phyloP scores from a whole-genome alignment of 441 rosid species.

The Euphorbia celastroides region DNA sequence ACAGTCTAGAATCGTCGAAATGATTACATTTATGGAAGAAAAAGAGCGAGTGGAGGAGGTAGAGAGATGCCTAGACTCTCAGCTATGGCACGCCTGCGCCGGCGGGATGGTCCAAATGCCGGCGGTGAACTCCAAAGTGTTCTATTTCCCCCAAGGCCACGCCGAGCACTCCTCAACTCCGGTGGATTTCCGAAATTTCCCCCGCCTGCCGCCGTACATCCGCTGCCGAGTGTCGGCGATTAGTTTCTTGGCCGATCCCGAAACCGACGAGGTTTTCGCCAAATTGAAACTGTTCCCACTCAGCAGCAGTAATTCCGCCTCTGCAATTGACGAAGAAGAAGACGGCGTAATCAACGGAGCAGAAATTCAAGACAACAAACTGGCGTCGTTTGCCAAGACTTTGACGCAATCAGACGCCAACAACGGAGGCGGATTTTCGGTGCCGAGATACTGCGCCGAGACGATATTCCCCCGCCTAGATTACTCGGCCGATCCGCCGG shows the following conservation, averaged over 20 bases:
- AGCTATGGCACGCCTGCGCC: slow-evolving; percentile 97
- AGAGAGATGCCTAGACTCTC: slow-evolving; percentile 76
- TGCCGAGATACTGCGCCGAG: slow-evolving; percentile 95
- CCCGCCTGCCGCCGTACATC: slow-evolving; percentile 42
- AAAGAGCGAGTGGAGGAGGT: slow-evolving; percentile 38
- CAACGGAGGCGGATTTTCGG: slow-evolving; percentile 98
- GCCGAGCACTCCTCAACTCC: slow-evolving; percentile 62
- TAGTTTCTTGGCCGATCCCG: slow-evolving; percentile 76
- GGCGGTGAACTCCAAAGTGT: slow-evolving; percentile 60
- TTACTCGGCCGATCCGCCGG: slow-evolving; percentile 89
- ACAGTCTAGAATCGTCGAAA: slow-evolving; percentile 10
- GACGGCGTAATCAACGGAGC: slow-evolving; percentile 20
- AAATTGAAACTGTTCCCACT: slow-evolving; percentile 51
- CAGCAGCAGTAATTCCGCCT: slow-evolving; percentile 14
- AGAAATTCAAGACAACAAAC: slow-evolving; percentile 39
- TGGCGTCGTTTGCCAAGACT: slow-evolving; percentile 88
- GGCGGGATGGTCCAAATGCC: slow-evolving; percentile 98
- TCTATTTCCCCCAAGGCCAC: slow-evolving; percentile 95
- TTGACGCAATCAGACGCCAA: slow-evolving; percentile 98
- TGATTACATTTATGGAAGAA: slow-evolving; percentile 36
- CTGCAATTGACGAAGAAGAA: slow-evolving; percentile 24
- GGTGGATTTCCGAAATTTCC: slow-evolving; percentile 50
- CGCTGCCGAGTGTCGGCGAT: slow-evolving; percentile 56
- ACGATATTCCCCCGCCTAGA: slow-evolving; percentile 87
- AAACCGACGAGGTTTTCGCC: slow-evolving; percentile 87